Conservation (phyloP, 306 rosid species). For the Delonix regia region DNA sequence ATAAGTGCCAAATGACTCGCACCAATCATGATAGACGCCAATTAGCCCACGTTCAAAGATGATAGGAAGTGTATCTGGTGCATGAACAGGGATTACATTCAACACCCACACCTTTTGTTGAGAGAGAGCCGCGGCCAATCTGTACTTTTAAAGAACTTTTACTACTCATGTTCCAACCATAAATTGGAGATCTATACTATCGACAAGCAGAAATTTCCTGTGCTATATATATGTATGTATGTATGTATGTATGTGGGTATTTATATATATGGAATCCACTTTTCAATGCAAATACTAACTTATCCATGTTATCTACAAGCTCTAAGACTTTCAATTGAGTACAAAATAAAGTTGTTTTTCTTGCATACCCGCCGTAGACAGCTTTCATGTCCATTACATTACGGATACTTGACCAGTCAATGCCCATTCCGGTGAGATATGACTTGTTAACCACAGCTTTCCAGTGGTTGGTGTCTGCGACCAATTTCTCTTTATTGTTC, state of each 20-base stretch:
- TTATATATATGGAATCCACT: slow-evolving; percentile 30
- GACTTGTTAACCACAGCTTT: slow-evolving; percentile 73
- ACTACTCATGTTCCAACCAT: not conserved
- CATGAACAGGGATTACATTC: slow-evolving; percentile 90
- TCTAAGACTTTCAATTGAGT: slow-evolving; percentile 26
- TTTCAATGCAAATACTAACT: slow-evolving; percentile 22
- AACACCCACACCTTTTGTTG: slow-evolving; percentile 92
- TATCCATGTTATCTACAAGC: slow-evolving; percentile 31
- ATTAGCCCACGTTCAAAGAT: slow-evolving; percentile 88
- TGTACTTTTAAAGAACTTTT: slow-evolving; percentile 38
- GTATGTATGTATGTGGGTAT: too few relatives aligned
- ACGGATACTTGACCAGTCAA: slow-evolving; percentile 82
- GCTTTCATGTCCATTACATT: slow-evolving; percentile 98
- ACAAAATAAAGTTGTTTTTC: slow-evolving; percentile 29
- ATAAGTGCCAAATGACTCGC: slow-evolving; percentile 87
- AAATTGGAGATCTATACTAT: not conserved
- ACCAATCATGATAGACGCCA: slow-evolving; percentile 95
- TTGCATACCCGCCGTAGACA: slow-evolving; percentile 88
- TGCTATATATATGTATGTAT: slow-evolving; percentile 6
- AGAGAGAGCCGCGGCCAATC: slow-evolving; percentile 85
- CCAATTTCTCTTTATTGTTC: slow-evolving; percentile 66
- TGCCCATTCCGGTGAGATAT: slow-evolving; percentile 85
- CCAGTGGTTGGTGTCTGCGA: slow-evolving; percentile 88
- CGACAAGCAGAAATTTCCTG: not conserved
- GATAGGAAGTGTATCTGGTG: slow-evolving; percentile 85